These are phyloP conservation scores for Onygenales sp. DNA, from an alignment of 2,329 filamentous ascomycete species.

Conservation along the genomic window DNA sequence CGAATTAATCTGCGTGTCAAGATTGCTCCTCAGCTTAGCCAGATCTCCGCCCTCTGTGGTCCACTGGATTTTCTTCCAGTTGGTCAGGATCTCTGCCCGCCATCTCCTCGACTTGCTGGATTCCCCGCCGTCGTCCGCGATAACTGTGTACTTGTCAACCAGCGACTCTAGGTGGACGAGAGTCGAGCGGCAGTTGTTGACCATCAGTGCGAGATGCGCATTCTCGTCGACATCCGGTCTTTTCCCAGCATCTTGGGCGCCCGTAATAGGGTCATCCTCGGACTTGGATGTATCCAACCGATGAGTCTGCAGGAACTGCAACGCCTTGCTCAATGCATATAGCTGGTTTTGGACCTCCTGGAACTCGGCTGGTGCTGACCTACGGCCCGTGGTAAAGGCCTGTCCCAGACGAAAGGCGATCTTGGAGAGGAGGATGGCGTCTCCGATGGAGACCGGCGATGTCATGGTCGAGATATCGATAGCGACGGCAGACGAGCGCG, in stretches of 20 bases:
- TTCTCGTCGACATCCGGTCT: neutral
- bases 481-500: no score
- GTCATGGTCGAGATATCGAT: neutral
- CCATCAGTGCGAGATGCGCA: neutral
- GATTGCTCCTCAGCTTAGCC: neutral
- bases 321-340: neutral
- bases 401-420: neutral
- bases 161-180: neutral
- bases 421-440: neutral
- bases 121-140: neutral
- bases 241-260: neutral
- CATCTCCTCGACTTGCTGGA: neutral
- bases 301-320: neutral
- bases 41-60: neutral
- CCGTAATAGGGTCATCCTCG: neutral
- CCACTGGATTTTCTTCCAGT: neutral
- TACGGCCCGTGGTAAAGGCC: neutral
- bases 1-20: neutral
- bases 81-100: neutral
- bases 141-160: neutral
- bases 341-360: conserved; percentile 2
- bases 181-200: neutral
- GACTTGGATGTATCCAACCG: neutral
- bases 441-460: neutral
- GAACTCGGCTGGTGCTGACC: conserved; percentile 1